Conservation (phyloP, 2,329 filamentous ascomycete genomes). For the Aspergillus sp. region DNA sequence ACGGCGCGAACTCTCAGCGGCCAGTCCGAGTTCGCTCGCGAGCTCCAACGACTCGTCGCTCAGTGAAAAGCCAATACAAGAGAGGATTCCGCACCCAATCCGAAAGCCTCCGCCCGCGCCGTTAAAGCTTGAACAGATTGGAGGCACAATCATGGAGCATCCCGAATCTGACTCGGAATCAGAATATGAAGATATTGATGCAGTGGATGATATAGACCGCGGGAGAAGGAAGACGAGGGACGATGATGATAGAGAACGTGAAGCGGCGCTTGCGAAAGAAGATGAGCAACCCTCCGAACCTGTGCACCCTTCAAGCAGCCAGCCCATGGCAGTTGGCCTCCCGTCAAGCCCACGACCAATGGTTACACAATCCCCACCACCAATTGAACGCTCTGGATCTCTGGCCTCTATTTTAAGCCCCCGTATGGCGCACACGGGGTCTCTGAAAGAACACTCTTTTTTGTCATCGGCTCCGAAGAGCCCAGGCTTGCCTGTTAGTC, state of each 20-base stretch:
- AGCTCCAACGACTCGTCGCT: conserved; percentile 14
- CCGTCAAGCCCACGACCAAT: conserved; percentile 47
- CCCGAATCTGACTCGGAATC: conserved; percentile 60
- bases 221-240: conserved; percentile 78
- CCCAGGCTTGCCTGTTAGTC: conserved; percentile 58
- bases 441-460: conserved; percentile 32
- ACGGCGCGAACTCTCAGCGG: conserved; percentile 9
- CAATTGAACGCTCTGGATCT: conserved; percentile 18
- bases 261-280: conserved; percentile 60
- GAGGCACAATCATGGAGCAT: conserved; percentile 37
- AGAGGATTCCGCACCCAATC: conserved; percentile 49
- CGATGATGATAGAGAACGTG: conserved; percentile 75
- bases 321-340: conserved; percentile 4
- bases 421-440: conserved; percentile 14
- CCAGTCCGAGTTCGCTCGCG: conserved; percentile 15
- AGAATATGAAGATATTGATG: conserved; percentile 73
- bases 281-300: conserved; percentile 39
- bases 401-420: conserved; percentile 28
- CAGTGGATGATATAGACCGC: conserved; percentile 60
- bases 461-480: conserved; percentile 48
- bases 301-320: conserved; percentile 25
- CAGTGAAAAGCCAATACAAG: conserved; percentile 9
- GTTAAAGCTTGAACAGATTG: conserved; percentile 57
- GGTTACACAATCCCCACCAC: conserved; percentile 25
- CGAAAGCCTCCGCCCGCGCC: conserved; percentile 83